Conservation (phyloP, 73 alveolate genomes). For the Symbiodinium pilosum region DNA sequence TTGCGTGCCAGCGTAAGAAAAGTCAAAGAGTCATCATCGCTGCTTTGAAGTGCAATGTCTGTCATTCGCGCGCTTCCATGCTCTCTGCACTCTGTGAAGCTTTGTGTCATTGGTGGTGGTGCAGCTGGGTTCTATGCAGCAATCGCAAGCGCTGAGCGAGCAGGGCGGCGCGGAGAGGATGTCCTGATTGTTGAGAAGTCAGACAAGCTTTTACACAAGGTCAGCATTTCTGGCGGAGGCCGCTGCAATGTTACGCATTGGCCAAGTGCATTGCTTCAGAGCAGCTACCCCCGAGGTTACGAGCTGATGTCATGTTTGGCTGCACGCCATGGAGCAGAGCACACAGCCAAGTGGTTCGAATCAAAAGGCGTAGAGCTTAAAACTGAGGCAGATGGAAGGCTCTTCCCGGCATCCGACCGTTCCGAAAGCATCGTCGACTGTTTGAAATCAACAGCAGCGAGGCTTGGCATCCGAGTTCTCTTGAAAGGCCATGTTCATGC, state of each 20-base stretch:
- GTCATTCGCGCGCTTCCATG: neutral
- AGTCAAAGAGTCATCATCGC: too few relatives aligned
- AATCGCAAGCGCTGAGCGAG: constrained; percentile 36
- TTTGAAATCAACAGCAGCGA: constrained; percentile 24
- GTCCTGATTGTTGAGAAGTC: constrained; percentile 46
- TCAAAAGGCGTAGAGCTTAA: constrained; percentile 72
- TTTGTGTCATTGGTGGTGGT: constrained; percentile 81
- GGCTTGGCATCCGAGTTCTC: constrained; percentile 36
- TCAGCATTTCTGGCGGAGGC: constrained; percentile 91
- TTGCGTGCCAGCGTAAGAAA: too few relatives aligned
- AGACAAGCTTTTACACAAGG: constrained; percentile 37
- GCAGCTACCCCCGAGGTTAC: constrained; percentile 51
- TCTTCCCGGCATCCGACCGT: constrained; percentile 40
- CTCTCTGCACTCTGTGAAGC: neutral
- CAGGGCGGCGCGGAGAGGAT: neutral
- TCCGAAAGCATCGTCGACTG: constrained; percentile 67
- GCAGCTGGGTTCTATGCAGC: constrained; percentile 90
- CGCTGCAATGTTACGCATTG: constrained; percentile 77
- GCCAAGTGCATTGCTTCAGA: neutral
- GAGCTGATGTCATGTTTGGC: constrained; percentile 22
- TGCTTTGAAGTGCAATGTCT: neutral
- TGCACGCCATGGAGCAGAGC: constrained; percentile 1
- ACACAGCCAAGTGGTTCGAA: constrained; percentile 45
- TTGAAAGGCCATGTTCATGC: neutral
- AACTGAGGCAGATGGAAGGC: constrained; percentile 69